A percentile compares a stretch with the other conserved stretches of the same genome.
Conservation (phyloP, 2,329 filamentous ascomycete species). For the Sporothrix euskadiensis region DNA sequence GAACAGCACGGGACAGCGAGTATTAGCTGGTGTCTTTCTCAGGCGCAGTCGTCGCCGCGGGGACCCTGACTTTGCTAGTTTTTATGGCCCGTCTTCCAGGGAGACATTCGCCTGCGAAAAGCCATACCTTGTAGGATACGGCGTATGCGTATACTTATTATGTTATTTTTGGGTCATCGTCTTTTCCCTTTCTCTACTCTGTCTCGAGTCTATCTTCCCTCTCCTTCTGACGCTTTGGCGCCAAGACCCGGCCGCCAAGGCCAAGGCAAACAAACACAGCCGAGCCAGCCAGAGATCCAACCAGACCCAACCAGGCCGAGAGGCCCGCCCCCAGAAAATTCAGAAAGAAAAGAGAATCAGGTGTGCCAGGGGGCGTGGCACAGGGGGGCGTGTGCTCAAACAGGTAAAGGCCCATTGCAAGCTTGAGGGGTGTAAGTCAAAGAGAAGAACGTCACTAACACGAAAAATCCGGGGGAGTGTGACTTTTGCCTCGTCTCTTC, state of each 20-base stretch:
- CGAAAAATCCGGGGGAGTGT: conserved; percentile 18
- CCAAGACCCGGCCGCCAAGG: conserved; percentile 16
- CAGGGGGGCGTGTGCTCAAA: background rate
- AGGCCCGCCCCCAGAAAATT: conserved; percentile 20
- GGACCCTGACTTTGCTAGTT: background rate
- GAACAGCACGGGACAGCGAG: background rate
- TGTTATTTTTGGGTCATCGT: conserved; percentile 13
- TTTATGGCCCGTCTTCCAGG: background rate
- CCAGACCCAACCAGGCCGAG: background rate
- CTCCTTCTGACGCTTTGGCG: background rate
- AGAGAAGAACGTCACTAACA: conserved; percentile 9
- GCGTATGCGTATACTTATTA: no score
- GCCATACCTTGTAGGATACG: background rate
- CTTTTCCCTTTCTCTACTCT: background rate
- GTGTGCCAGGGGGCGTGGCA: conserved; percentile 2
- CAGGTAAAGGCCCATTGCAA: background rate
- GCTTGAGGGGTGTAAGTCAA: conserved; percentile 12
- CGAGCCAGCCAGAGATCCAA: background rate
- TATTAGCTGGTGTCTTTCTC: background rate
- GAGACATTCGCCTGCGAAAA: background rate
- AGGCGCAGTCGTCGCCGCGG: background rate
- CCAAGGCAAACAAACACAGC: background rate
- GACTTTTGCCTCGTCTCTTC: background rate
- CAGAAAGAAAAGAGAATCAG: conserved; percentile 8
- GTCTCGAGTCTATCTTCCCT: background rate